A percentile compares a stretch with the other conserved stretches of the same genome.
phyloP scores from a whole-genome alignment of 345 rosid species.

The Lumnitzera littorea region DNA sequence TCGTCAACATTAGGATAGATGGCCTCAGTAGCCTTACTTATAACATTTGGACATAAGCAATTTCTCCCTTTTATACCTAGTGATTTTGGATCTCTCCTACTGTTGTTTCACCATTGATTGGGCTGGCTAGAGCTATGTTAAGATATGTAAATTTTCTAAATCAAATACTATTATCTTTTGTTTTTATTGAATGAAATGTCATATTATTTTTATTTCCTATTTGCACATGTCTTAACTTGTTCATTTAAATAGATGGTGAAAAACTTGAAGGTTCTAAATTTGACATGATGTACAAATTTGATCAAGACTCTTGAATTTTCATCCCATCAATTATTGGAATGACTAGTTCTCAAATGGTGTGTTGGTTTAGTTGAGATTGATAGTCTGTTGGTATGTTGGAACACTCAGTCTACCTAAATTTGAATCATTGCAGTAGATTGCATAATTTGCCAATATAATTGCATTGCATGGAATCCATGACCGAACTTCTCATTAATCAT shows the following conservation, averaged over 20 bases:
- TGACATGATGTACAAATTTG: not conserved
- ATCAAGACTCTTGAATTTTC: not conserved
- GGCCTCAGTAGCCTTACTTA: not conserved
- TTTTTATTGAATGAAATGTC: not conserved
- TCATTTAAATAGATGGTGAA: not conserved
- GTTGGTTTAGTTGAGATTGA: not conserved
- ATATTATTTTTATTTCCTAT: too few relatives aligned
- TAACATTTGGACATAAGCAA: not conserved
- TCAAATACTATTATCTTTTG: not conserved
- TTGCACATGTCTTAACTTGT: too few relatives aligned
- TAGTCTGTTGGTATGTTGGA: not conserved
- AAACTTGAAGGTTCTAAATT: constrained; percentile 1
- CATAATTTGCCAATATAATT: not conserved
- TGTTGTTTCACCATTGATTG: not conserved
- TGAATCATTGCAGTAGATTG: too few relatives aligned
- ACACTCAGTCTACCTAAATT: not conserved
- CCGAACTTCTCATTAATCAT: not conserved
- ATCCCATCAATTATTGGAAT: not conserved
- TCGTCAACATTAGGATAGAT: not conserved
- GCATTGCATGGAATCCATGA: not conserved
- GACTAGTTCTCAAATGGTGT: not conserved
- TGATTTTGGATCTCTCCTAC: constrained; percentile 1
- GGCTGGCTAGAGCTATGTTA: not conserved
- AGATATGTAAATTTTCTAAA: not conserved
- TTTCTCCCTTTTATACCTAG: not conserved